phyloP scores from a whole-genome alignment of 2,329 filamentous ascomycete genomes.

The Coniochaeta prunicola region DNA sequence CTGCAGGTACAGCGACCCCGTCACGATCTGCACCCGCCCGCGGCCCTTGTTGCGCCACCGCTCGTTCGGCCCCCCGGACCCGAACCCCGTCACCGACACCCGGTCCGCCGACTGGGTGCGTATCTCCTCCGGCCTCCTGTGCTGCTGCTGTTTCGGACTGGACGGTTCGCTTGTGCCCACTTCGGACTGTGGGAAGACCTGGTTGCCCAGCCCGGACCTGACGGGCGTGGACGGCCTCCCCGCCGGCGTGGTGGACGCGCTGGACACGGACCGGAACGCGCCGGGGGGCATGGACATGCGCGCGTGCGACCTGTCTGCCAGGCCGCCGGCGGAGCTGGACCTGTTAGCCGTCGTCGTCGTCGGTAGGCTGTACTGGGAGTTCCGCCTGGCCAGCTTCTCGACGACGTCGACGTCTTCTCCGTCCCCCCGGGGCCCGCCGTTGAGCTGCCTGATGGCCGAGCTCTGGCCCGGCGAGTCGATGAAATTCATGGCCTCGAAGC shows the following conservation, averaged over 20 bases:
- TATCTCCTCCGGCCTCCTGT: slow-evolving; percentile 35
- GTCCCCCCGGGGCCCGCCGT: slow-evolving; percentile 32
- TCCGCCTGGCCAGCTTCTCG: slow-evolving; percentile 38
- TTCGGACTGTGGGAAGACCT: slow-evolving; percentile 41
- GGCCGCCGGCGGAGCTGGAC: slow-evolving; percentile 45
- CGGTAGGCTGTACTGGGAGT: slow-evolving; percentile 46
- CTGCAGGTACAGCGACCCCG: slow-evolving; percentile 81
- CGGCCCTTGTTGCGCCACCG: slow-evolving; percentile 74
- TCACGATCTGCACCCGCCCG: slow-evolving; percentile 68
- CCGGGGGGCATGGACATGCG: slow-evolving; percentile 80
- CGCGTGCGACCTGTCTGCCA: slow-evolving; percentile 51
- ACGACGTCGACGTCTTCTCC: background rate
- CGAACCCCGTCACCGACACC: slow-evolving; percentile 65
- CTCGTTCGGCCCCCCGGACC: slow-evolving; percentile 64
- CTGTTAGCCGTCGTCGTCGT: slow-evolving; percentile 30
- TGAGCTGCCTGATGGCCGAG: slow-evolving; percentile 28
- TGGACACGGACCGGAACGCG: slow-evolving; percentile 38
- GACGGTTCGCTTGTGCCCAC: slow-evolving; percentile 21
- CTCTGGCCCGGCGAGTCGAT: slow-evolving; percentile 68
- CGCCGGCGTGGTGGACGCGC: slow-evolving; percentile 41
- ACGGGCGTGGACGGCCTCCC: slow-evolving; percentile 23
- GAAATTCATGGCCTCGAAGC: slow-evolving; percentile 62
- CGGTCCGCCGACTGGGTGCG: slow-evolving; percentile 46
- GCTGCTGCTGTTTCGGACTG: slow-evolving; percentile 32
- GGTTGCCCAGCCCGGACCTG: background rate